Evolutionary conservation across 768 basidiomycete species (phyloP).

Genomic region (Floccularia luteovirens): DNA sequence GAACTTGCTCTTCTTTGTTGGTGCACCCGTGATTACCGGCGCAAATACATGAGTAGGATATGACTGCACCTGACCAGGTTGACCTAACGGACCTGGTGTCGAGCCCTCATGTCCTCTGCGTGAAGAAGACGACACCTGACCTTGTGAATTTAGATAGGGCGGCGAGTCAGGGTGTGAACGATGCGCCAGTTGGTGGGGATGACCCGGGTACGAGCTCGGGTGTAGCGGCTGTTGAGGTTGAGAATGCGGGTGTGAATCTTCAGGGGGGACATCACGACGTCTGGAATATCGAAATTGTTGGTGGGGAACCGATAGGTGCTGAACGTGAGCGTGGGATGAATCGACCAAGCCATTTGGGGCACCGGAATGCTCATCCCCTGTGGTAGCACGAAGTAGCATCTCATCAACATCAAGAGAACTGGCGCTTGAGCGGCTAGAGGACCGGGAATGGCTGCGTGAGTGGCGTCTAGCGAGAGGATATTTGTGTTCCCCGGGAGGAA

Average conservation of each 20-base stretch:
- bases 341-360: background rate
- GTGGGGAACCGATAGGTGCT: background rate
- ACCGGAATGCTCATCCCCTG: conserved; percentile 13
- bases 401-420: conserved; percentile 35
- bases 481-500: conserved; percentile 6
- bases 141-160: too few relatives aligned
- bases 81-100: conserved; percentile 13
- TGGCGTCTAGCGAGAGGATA: conserved; percentile 5
- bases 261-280: too few relatives aligned
- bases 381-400: conserved; percentile 32
- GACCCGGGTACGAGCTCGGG: too few relatives aligned
- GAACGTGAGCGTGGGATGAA: background rate
- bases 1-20: conserved; percentile 58
- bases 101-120: conserved; percentile 10
- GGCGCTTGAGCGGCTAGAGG: conserved; percentile 25
- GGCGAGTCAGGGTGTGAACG: too few relatives aligned
- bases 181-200: too few relatives aligned
- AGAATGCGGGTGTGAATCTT: too few relatives aligned
- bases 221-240: too few relatives aligned
- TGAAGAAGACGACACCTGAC: background rate
- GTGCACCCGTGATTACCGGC: conserved; percentile 66
- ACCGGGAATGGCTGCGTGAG: conserved; percentile 16
- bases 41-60: conserved; percentile 69
- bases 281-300: too few relatives aligned
- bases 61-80: conserved; percentile 22